Conservation (phyloP, 805 yeast genomes). For the Pichia ethanolica region DNA sequence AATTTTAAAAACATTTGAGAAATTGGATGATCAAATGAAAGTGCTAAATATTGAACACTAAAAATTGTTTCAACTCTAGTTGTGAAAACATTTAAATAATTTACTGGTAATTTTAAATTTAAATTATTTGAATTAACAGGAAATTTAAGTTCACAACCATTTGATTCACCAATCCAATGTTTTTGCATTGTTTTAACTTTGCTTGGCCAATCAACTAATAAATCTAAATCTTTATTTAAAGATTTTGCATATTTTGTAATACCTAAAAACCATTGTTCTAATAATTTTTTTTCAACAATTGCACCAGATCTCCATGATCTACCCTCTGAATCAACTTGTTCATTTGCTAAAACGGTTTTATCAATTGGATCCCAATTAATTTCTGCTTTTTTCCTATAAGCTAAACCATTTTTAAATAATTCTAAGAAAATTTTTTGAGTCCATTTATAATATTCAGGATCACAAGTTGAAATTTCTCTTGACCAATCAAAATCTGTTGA, state of each 20-base stretch:
- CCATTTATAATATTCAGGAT: constrained; percentile 84
- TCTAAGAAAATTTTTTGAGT: constrained; percentile 81
- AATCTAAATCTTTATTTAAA: constrained; percentile 55
- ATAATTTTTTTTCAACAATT: constrained; percentile 67
- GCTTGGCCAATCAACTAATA: constrained; percentile 73
- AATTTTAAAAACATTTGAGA: constrained; percentile 32
- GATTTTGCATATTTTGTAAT: constrained; percentile 76
- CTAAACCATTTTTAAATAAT: constrained; percentile 67
- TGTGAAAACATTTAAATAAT: constrained; percentile 55
- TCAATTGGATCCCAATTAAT: constrained; percentile 99
- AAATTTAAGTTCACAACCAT: constrained; percentile 68
- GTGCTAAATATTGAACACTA: constrained; percentile 76
- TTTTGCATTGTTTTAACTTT: constrained; percentile 86
- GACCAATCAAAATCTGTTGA: constrained; percentile 91
- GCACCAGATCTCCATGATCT: constrained; percentile 98
- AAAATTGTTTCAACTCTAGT: constrained; percentile 86
- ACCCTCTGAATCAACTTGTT: constrained; percentile 89
- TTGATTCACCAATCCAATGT: constrained; percentile 89
- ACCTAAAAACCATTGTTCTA: constrained; percentile 91
- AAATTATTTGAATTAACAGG: constrained; percentile 11
- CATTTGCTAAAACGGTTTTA: constrained; percentile 89
- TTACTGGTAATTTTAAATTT: constrained; percentile 10
- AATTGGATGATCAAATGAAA: constrained; percentile 66
- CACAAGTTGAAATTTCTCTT: constrained; percentile 77
- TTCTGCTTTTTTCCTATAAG: constrained; percentile 78